Conservation (phyloP, 768 basidiomycete genomes). For the Obba rivulosa region DNA sequence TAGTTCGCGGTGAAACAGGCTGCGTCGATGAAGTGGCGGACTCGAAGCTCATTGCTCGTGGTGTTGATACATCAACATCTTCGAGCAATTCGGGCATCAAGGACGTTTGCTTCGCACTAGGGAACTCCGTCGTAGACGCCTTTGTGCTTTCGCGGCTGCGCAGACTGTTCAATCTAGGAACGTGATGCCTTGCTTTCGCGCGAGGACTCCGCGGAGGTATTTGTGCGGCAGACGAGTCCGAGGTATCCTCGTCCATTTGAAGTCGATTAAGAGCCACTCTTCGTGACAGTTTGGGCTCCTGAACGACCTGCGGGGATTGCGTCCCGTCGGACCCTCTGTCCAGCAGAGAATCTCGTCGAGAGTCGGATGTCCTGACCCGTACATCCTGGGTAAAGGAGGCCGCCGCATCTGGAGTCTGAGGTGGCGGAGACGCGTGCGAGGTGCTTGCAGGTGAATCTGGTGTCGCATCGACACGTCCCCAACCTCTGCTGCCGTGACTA, state of each 20-base stretch:
- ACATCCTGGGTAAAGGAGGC: slow-evolving; percentile 18
- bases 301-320: slow-evolving; percentile 16
- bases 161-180: slow-evolving; percentile 41
- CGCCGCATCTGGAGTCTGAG: slow-evolving; percentile 32
- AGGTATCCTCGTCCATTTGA: slow-evolving; percentile 32
- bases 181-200: slow-evolving; percentile 49
- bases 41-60: slow-evolving; percentile 49
- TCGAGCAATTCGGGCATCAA: slow-evolving; percentile 47
- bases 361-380: slow-evolving; percentile 23
- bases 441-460: slow-evolving; percentile 36
- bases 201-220: slow-evolving; percentile 36
- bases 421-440: slow-evolving; percentile 29
- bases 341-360: slow-evolving; percentile 29
- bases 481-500: slow-evolving; percentile 20
- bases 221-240: slow-evolving; percentile 42
- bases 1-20: slow-evolving; percentile 23
- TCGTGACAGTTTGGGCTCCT: slow-evolving; percentile 8
- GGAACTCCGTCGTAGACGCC: slow-evolving; percentile 9
- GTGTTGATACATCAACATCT: slow-evolving; percentile 47
- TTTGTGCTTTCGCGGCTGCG: slow-evolving; percentile 33
- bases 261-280: slow-evolving; percentile 12
- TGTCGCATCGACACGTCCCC: slow-evolving; percentile 26
- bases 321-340: slow-evolving; percentile 20
- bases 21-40: slow-evolving; percentile 22
- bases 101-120: slow-evolving; percentile 35